A percentile compares a stretch with the other conserved stretches of the same genome.
These are phyloP conservation scores for Epicoccum sorghinum DNA, from an alignment of 2,329 filamentous ascomycete species.

Conservation along the genomic window DNA sequence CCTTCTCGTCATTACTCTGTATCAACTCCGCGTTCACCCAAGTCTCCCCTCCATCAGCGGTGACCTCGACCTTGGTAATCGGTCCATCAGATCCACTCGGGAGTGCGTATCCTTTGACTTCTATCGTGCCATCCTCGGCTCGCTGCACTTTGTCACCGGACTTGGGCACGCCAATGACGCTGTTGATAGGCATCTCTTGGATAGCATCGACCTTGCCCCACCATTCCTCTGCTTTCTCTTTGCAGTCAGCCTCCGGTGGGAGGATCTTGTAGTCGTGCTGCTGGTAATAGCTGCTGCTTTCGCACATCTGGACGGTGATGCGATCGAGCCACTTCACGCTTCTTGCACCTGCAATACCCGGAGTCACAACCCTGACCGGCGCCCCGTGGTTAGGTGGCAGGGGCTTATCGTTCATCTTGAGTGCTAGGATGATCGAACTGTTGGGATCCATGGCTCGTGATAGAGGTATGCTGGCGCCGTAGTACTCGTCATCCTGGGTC, in stretches of 20 bases:
- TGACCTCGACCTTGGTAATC: slow-evolving; percentile 60
- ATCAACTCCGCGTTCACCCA: slow-evolving; percentile 58
- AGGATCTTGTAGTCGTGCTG: slow-evolving; percentile 66
- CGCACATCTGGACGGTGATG: slow-evolving; percentile 58
- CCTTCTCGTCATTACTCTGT: slow-evolving; percentile 22
- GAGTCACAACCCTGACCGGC: slow-evolving; percentile 59
- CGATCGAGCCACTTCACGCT: slow-evolving; percentile 64
- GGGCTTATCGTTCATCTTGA: slow-evolving; percentile 57
- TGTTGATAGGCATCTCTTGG: slow-evolving; percentile 63
- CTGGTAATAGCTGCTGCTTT: slow-evolving; percentile 63
- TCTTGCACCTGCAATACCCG: slow-evolving; percentile 60
- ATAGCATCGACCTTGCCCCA: slow-evolving; percentile 59
- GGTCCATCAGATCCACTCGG: slow-evolving; percentile 61
- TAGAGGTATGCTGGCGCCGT: slow-evolving; percentile 61
- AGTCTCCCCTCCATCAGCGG: slow-evolving; percentile 54
- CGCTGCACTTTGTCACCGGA: slow-evolving; percentile 51
- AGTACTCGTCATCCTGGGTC: slow-evolving; percentile 65
- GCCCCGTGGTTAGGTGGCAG: slow-evolving; percentile 58
- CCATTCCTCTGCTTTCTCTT: slow-evolving; percentile 58
- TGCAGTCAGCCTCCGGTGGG: slow-evolving; percentile 57
- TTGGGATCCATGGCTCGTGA: slow-evolving; percentile 29
- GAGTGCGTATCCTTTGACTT: slow-evolving; percentile 62
- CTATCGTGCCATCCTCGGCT: slow-evolving; percentile 51
- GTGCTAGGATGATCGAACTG: slow-evolving; percentile 29
- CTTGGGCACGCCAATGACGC: slow-evolving; percentile 58